A percentile compares a stretch with the other conserved stretches of the same genome.
These are phyloP conservation scores for Wickerhamiella pararugosa DNA, from an alignment of 1,139 yeast species.

Conservation along the genomic window DNA sequence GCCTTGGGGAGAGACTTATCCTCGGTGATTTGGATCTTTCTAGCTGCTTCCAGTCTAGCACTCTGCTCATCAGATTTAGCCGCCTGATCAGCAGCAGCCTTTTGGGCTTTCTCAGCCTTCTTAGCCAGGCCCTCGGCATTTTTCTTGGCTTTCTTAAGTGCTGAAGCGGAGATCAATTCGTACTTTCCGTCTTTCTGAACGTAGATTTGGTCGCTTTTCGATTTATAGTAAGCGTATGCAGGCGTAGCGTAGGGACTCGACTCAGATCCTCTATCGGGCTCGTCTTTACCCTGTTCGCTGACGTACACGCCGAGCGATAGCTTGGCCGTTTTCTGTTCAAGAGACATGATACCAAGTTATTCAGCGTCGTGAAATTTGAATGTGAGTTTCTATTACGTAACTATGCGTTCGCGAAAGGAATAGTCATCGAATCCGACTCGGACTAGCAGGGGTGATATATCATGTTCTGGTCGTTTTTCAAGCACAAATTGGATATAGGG, in stretches of 20 bases:
- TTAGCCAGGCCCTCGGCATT: constrained; percentile 87
- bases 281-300: constrained; percentile 36
- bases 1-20: constrained; percentile 64
- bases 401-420: too few relatives aligned
- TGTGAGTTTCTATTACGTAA: too few relatives aligned
- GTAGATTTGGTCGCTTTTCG: constrained; percentile 40
- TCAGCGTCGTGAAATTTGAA: too few relatives aligned
- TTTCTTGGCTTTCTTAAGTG: constrained; percentile 90
- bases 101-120: constrained; percentile 70
- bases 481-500: too few relatives aligned
- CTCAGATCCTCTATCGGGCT: constrained; percentile 41
- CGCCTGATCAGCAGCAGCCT: constrained; percentile 45
- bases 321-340: constrained; percentile 11
- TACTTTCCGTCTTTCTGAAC: constrained; percentile 55
- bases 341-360: constrained; percentile 9
- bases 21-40: constrained; percentile 49
- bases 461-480: too few relatives aligned
- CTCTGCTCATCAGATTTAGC: constrained; percentile 50
- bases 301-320: constrained; percentile 33
- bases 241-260: constrained; percentile 62
- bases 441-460: too few relatives aligned
- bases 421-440: too few relatives aligned
- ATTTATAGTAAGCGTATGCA: constrained; percentile 58
- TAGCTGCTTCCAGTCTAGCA: constrained; percentile 61
- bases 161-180: constrained; percentile 77